A percentile compares a stretch with the other conserved stretches of the same genome.
phyloP scores from a whole-genome alignment of 164 flowering plant species.

The Saururus chinensis region DNA sequence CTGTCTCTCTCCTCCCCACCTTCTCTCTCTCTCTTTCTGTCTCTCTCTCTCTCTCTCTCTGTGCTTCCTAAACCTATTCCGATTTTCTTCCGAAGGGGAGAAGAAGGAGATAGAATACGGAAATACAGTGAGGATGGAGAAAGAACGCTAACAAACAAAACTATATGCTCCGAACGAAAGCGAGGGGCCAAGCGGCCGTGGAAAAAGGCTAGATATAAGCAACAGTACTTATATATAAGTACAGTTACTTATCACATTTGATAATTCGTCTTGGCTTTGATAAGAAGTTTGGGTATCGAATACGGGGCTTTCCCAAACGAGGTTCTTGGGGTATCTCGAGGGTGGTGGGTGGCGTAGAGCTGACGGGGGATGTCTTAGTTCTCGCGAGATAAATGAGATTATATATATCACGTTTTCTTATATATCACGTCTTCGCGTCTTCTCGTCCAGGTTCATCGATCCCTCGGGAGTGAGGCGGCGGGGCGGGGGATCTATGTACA shows the following conservation, averaged over 20 bases:
- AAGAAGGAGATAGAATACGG: not conserved
- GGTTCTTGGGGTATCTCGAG: constrained; percentile 5
- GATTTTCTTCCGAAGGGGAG: not conserved
- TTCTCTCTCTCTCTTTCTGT: too few species aligned
- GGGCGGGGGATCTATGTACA: too few species aligned
- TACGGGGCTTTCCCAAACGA: not conserved
- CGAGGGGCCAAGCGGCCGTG: not conserved
- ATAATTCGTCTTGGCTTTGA: not conserved
- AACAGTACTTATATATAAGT: not conserved
- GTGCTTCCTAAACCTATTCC: constrained; percentile 1
- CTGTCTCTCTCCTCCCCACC: too few species aligned
- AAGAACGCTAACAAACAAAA: constrained; percentile 5
- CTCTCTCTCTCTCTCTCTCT: too few species aligned
- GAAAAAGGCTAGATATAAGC: not conserved
- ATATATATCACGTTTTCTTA: too few species aligned
- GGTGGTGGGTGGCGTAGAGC: not conserved
- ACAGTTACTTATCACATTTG: too few species aligned
- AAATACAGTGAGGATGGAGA: not conserved
- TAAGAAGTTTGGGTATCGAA: not conserved
- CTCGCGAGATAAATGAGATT: too few species aligned
- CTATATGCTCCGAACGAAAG: constrained; percentile 3
- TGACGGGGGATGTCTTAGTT: too few species aligned
- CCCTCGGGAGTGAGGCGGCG: too few species aligned
- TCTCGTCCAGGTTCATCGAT: too few species aligned
- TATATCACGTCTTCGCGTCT: too few species aligned